A percentile compares a stretch with the other conserved stretches of the same genome.
Evolutionary conservation across 176 grass and related monocot species (phyloP).

Genomic region (Pontederia crassipes): DNA sequence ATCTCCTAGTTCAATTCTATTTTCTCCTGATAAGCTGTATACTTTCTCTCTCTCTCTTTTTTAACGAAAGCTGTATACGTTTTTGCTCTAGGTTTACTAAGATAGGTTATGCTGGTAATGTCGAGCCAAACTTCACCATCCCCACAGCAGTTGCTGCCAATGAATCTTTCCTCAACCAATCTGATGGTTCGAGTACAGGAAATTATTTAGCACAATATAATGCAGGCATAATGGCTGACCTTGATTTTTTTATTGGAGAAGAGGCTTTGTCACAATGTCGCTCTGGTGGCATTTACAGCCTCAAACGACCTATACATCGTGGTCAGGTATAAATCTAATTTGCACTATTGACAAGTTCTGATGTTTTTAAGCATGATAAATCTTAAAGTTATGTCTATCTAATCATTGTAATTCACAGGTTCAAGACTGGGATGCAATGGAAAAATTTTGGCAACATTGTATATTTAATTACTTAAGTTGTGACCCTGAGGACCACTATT

Average conservation of each 20-base stretch:
- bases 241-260: constrained; percentile 89
- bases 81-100: constrained; percentile 69
- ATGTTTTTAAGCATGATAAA: too few relatives aligned
- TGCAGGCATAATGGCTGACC: constrained; percentile 97
- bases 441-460: constrained; percentile 96
- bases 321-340: constrained; percentile 45
- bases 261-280: constrained; percentile 55
- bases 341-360: neutral
- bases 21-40: too few relatives aligned
- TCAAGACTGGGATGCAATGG: constrained; percentile 92
- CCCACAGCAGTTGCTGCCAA: constrained; percentile 88
- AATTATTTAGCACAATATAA: constrained; percentile 94
- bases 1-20: too few relatives aligned
- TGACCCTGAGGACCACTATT: constrained; percentile 97
- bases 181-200: constrained; percentile 47
- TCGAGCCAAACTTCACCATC: constrained; percentile 67
- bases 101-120: constrained; percentile 83
- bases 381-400: neutral
- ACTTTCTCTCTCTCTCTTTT: too few relatives aligned
- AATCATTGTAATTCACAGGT: constrained; percentile 36
- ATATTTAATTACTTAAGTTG: constrained; percentile 88
- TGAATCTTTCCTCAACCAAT: constrained; percentile 87
- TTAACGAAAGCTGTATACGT: too few relatives aligned
- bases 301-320: constrained; percentile 56
- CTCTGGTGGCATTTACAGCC: constrained; percentile 66